These are phyloP conservation scores for Pichia sp. DNA, from an alignment of 1,139 yeast genomes.

Conservation along the genomic window DNA sequence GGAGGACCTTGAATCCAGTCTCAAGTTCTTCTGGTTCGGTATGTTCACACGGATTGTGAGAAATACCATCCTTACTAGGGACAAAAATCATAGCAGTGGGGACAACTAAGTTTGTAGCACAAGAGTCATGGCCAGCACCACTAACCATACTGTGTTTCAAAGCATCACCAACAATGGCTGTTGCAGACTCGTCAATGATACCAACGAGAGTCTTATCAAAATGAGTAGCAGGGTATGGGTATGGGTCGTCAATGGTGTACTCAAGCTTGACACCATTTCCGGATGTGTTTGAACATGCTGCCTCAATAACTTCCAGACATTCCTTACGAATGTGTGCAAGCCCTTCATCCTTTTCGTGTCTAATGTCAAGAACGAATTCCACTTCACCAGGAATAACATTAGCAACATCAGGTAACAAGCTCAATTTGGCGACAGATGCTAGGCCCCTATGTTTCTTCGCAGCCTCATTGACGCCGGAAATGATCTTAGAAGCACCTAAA, in stretches of 20 bases:
- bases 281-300: constrained; percentile 26
- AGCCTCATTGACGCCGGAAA: constrained; percentile 47
- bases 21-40: constrained; percentile 56
- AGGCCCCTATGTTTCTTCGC: constrained; percentile 48
- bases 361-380: constrained; percentile 47
- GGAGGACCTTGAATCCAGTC: constrained; percentile 50
- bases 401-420: constrained; percentile 50
- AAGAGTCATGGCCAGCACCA: constrained; percentile 74
- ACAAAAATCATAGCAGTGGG: constrained; percentile 75
- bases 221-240: constrained; percentile 50
- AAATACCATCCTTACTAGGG: constrained; percentile 64
- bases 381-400: constrained; percentile 63
- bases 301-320: constrained; percentile 31
- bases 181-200: constrained; percentile 46
- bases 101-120: constrained; percentile 45
- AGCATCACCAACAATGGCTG: constrained; percentile 39
- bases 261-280: constrained; percentile 36
- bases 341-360: constrained; percentile 46
- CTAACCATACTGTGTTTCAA: constrained; percentile 43
- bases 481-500: constrained; percentile 50
- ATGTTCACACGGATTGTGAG: constrained; percentile 63
- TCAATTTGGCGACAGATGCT: constrained; percentile 53
- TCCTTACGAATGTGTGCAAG: constrained; percentile 36
- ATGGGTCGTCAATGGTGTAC: constrained; percentile 40
- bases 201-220: constrained; percentile 45